A percentile compares a stretch with the other conserved stretches of the same genome.
Evolutionary conservation across 306 rosid genomes (phyloP).

Genomic region (Purshia tridentata): DNA sequence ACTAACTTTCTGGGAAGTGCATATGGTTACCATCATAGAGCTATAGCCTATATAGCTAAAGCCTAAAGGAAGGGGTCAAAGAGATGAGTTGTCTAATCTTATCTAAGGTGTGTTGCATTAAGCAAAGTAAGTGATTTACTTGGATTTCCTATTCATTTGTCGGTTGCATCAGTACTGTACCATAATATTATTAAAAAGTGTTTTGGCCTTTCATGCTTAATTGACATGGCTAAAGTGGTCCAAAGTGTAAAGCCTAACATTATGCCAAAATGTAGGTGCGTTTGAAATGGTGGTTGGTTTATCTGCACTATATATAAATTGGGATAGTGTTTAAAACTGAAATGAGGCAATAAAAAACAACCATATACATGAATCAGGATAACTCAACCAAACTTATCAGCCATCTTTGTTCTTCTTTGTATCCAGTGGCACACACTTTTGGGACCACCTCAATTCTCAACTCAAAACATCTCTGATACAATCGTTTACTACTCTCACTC

Average conservation of each 20-base stretch:
- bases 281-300: conserved; percentile 9
- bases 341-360: neutral
- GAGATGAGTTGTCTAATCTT: neutral
- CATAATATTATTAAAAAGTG: neutral
- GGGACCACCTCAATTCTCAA: neutral
- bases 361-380: neutral
- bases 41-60: neutral
- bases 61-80: conserved; percentile 12
- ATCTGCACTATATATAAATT: neutral
- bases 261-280: conserved; percentile 18
- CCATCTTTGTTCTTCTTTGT: neutral
- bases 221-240: conserved; percentile 25
- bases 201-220: neutral
- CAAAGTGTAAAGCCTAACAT: conserved; percentile 26
- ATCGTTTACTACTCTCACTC: neutral
- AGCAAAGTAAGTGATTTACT: too few relatives aligned
- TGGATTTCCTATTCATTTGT: neutral
- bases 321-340: neutral
- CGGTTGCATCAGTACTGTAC: conserved; percentile 11
- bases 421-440: neutral
- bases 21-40: neutral
- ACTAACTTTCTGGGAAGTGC: neutral
- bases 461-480: neutral
- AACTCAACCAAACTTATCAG: neutral
- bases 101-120: too few relatives aligned